Evolutionary conservation across 306 rosid genomes (phyloP), one percentile per base, ranked within the genome.

Genomic region (Vicia sativa): DNA sequence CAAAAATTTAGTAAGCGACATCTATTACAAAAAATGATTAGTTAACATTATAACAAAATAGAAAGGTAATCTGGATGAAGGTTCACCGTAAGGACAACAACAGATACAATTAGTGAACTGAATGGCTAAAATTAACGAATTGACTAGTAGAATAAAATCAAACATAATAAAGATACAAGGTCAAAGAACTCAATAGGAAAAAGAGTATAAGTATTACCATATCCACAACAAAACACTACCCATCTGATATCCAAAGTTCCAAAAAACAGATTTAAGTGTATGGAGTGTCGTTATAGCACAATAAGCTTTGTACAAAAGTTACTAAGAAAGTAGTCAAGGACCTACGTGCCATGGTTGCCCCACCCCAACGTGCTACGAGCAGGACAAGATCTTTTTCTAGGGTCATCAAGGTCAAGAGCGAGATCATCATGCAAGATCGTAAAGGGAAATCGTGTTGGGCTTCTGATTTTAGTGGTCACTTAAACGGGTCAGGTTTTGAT

Each of bases 241-340:
- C 38, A 54, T 37, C 16, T 23, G 6, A 38, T 15, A 62, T 6
- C 54, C 54, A 48, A 15, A 48, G 12, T 48, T 37, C 57, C 41
- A 74, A 45, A 58, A 5, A 46, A 25, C 37, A 21, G 11, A 19
- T 21, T 48, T 46, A 58, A 38, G 41, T 49, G 21, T 29, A 70
- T 12, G 4, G 9, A 52, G 43, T 18, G 5, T 31, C 29, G 7
- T 28, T 41, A 16, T 16, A 16, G 26, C 23, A 15, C 16, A 41
- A 26, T 34, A 62, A 57, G 42, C 38, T 49, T 73, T 53, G 25
- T 3, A 29, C n/a, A 18, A 7, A 62, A 73, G 37, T 46, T 46
- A 28, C 41, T 9, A 14, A 2, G 3, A 25, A 25, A 2, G 28
- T 25, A 25, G 28, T 25, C 28, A 25, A 25, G 28, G 28, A 25